These are phyloP conservation scores for Cyanidiococcus yangmingshanensis DNA, from an alignment of 23 red algal genomes.

Conservation along the genomic window DNA sequence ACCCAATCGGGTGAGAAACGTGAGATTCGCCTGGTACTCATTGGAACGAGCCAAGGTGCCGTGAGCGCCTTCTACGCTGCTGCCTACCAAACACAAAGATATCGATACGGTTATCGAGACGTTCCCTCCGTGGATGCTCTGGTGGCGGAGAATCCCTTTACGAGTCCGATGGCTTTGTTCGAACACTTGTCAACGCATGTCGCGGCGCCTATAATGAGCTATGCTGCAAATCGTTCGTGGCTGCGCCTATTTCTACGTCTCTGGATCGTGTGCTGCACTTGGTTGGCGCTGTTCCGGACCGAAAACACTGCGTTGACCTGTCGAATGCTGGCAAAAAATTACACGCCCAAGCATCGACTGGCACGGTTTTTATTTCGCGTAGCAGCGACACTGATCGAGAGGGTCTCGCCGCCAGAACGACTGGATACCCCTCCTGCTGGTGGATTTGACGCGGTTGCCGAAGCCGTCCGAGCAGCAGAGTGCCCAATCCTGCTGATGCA, in stretches of 20 bases:
- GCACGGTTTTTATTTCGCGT: neutral
- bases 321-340: neutral
- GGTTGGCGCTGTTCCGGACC: slow-evolving; percentile 8
- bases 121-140: neutral
- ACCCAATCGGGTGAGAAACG: neutral
- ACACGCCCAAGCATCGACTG: neutral
- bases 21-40: neutral
- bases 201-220: neutral
- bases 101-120: neutral
- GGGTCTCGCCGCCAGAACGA: neutral
- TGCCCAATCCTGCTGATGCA: slow-evolving; percentile 1
- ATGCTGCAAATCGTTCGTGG: too few species aligned
- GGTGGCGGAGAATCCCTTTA: slow-evolving; percentile 6
- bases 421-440: neutral
- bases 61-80: neutral
- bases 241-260: neutral
- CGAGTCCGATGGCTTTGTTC: neutral
- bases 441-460: neutral
- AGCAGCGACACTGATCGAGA: neutral
- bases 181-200: neutral
- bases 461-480: neutral
- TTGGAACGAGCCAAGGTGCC: slow-evolving; percentile 12
- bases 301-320: neutral
- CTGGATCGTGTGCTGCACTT: neutral
- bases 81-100: neutral